Evolutionary conservation across 495 filamentous ascomycete species (phyloP), one percentile per base, ranked within the genome.

Genomic region (Tetracladium marchalianum): DNA sequence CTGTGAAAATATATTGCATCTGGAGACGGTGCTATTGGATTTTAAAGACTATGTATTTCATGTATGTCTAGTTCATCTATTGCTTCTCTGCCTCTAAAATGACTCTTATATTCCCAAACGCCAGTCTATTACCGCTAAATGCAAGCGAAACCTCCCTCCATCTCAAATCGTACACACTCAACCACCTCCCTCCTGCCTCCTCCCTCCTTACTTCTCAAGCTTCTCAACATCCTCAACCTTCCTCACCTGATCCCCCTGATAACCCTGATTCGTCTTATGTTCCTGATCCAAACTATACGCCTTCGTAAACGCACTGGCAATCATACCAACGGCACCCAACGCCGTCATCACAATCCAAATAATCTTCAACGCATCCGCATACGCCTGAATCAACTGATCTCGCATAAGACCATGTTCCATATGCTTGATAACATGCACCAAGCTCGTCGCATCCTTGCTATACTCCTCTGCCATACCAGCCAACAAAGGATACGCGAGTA

Each of bases 361-460:
- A 2, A 69, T 65, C 44, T 71, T 66, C 50, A 85, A 40, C 42
- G 70, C 68, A 52, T 79, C 76, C 0, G 70, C 68, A 59, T 78
- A 82, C 2, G 72, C 72, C 18, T 63, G 53, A 22, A 76, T 65
- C 22, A 85, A 47, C 27, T 72, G 44, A 0, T 49, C 49, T 58
- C 71, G 76, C 3, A 54, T 51, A 0, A 39, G 42, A 0, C 61
- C 64, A 24, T 66, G 59, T 1, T 62, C 55, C 76, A 82, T 79
- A 0, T 44, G 53, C 53, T 77, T 70, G 49, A 85, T 78, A 10
- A 81, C 56, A 43, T 69, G 66, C 2, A 83, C 77, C 35, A 85
- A 56, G 1, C 70, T 69, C 0, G 77, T 73, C 0, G 79, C 76
- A 62, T 85, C 76, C 15, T 67, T 66, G 35, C 70, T 70, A 44